Conservation (phyloP, 805 yeast species). For the Scheffersomyces spartinae region DNA sequence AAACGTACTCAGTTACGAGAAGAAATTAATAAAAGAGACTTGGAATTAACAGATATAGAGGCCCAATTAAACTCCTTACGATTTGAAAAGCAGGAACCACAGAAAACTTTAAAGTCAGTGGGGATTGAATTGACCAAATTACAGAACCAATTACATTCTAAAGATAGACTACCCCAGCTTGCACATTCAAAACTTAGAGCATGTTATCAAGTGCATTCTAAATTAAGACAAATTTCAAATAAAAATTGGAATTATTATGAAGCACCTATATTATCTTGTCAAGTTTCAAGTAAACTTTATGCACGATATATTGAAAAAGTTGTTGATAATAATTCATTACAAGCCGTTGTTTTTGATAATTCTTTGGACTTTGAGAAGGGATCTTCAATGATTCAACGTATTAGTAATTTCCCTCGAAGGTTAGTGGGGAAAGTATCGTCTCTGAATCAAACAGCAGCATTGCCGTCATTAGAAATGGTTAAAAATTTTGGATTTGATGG, state of each 20-base stretch:
- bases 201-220: too few species aligned
- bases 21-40: too few species aligned
- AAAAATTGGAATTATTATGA: conserved; percentile 48
- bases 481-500: conserved; percentile 64
- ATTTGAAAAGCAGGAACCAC: too few species aligned
- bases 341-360: conserved; percentile 53
- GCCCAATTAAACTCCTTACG: too few species aligned
- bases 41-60: too few species aligned
- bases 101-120: too few species aligned
- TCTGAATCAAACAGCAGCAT: too few species aligned
- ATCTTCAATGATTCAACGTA: conserved; percentile 24
- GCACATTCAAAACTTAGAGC: too few species aligned
- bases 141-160: conserved; percentile 20
- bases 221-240: conserved; percentile 24
- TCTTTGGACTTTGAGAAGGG: conserved; percentile 37
- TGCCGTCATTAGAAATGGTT: conserved; percentile 25
- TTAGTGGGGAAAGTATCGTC: too few species aligned
- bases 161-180: conserved; percentile 47
- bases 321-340: conserved; percentile 39
- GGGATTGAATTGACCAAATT: too few species aligned
- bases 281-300: conserved; percentile 35
- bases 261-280: conserved; percentile 63
- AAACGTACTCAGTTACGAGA: too few species aligned
- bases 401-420: conserved; percentile 46
- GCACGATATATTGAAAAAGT: conserved; percentile 49